Base-by-base conservation (phyloP, 208 protist genomes). In the Leishmania aethiopica region DNA sequence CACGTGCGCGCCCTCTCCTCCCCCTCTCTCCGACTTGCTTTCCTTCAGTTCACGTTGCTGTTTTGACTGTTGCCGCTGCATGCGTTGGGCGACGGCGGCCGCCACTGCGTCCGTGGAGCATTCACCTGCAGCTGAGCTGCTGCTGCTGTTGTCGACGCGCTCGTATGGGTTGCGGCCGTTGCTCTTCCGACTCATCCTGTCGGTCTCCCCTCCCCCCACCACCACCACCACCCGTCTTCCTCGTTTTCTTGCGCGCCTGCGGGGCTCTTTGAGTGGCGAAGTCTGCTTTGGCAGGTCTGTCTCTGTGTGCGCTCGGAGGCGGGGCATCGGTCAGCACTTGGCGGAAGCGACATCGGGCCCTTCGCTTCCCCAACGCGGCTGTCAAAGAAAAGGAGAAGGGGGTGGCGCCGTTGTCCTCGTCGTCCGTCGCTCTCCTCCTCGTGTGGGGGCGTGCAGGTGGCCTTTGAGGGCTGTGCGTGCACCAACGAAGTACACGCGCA, bases 241-340 rank as follows among this genome's bases (percentile, higher is more conserved):
- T 62, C 66, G 15, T 22, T 55, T 55, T 55, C 51, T 78, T 78
- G 74, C 28, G n/a, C 28, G 77, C 78, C 51, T 57, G 60, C 15
- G 8, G n/a, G 49, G 49, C 49, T 53, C 49, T 53, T 17, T 11
- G 49, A 53, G 49, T 11, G 49, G 49, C 49, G 15, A 17, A 53
- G 49, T 53, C 11, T 53, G 49, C 13, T 4, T 11, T 53, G 49
- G 49, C 49, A 53, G 1, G 13, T 13, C 49, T 53, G 8, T 19
- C 49, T 17, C 15, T 10, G 49, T 53, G 49, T 17, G 49, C 51
- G 17, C 51, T 55, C 17, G 51, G 15, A 22, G 51, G 51, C 51
- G 51, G 51, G 2, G 51, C 51, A 22, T 15, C 51, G 17, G 51
- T 13, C 51, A 55, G 51, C 17, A 55, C 51, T 55, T 55, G 51